phyloP scores from a whole-genome alignment of 2,329 filamentous ascomycete species.

The Calonectria ilicicola region DNA sequence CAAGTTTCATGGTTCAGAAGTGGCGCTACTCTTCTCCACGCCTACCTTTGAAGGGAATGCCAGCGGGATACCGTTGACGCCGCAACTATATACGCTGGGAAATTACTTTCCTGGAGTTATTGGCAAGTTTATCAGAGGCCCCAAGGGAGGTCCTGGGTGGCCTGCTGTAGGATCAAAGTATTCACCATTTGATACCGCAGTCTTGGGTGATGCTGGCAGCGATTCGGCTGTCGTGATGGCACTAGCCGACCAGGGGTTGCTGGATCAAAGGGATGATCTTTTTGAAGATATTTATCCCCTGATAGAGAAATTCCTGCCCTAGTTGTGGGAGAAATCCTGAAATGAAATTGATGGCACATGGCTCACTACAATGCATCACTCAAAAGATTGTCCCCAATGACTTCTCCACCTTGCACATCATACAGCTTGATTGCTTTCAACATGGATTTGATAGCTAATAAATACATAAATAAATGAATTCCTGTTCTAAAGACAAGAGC shows the following conservation, averaged over 20 bases:
- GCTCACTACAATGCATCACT: too few relatives aligned
- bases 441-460: too few relatives aligned
- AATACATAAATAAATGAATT: too few relatives aligned
- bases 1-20: slow-evolving; percentile 44
- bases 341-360: too few relatives aligned
- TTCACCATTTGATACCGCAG: slow-evolving; percentile 34
- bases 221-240: slow-evolving; percentile 17
- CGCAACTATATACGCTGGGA: slow-evolving; percentile 38
- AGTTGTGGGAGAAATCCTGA: too few relatives aligned
- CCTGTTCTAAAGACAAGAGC: too few relatives aligned
- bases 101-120: slow-evolving; percentile 39
- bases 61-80: slow-evolving; percentile 15
- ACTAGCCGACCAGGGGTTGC: slow-evolving; percentile 26
- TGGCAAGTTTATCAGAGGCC: slow-evolving; percentile 40
- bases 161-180: slow-evolving; percentile 35
- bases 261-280: slow-evolving; percentile 37
- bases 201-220: slow-evolving; percentile 34
- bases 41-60: slow-evolving; percentile 28
- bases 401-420: too few relatives aligned
- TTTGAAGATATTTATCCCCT: slow-evolving; percentile 32
- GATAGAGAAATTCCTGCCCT: slow-evolving; percentile 23
- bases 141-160: slow-evolving; percentile 41
- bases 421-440: too few relatives aligned
- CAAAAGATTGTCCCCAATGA: too few relatives aligned
- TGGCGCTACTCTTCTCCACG: slow-evolving; percentile 37